phyloP scores from a whole-genome alignment of 495 filamentous ascomycete species.

The Acidomyces sp. region DNA sequence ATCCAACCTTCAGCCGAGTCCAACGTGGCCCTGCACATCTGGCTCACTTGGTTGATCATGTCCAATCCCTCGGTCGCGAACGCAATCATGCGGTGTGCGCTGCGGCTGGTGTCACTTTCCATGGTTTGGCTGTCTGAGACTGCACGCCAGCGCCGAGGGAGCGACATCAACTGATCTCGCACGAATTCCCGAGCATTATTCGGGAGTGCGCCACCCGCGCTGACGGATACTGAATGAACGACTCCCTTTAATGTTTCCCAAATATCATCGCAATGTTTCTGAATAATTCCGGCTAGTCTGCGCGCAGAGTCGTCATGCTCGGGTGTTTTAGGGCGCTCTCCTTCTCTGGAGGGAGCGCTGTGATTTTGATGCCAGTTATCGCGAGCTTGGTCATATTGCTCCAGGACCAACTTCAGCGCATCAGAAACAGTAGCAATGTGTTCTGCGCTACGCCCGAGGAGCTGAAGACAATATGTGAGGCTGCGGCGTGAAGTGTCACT shows the following conservation, averaged over 20 bases:
- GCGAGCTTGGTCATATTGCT: conserved; percentile 53
- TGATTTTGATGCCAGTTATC: conserved; percentile 17
- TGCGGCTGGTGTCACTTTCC: conserved; percentile 30
- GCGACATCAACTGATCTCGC: conserved; percentile 58
- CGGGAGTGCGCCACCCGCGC: conserved; percentile 71
- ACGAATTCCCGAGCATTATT: conserved; percentile 71
- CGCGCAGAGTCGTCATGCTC: conserved; percentile 31
- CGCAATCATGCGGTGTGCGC: conserved; percentile 58
- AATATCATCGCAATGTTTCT: conserved; percentile 57
- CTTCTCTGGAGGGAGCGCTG: conserved; percentile 19
- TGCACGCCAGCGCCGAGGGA: conserved; percentile 62
- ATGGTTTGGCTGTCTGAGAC: conserved; percentile 32
- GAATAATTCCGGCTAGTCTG: conserved; percentile 45
- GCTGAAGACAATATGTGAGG: conserved; percentile 62
- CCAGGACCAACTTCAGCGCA: conserved; percentile 54
- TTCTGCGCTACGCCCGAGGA: conserved; percentile 63
- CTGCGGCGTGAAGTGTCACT: conserved; percentile 67
- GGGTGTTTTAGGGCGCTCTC: conserved; percentile 21
- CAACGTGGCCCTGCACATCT: conserved; percentile 70
- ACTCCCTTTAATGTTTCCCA: conserved; percentile 62
- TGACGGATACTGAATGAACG: conserved; percentile 65
- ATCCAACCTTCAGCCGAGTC: conserved; percentile 81
- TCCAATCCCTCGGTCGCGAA: conserved; percentile 79
- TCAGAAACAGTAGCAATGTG: conserved; percentile 57
- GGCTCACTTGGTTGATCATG: conserved; percentile 75